Evolutionary conservation across 139 green algal species (phyloP), one percentile per base, ranked within the genome.

Genomic region (Chlorella sp.): DNA sequence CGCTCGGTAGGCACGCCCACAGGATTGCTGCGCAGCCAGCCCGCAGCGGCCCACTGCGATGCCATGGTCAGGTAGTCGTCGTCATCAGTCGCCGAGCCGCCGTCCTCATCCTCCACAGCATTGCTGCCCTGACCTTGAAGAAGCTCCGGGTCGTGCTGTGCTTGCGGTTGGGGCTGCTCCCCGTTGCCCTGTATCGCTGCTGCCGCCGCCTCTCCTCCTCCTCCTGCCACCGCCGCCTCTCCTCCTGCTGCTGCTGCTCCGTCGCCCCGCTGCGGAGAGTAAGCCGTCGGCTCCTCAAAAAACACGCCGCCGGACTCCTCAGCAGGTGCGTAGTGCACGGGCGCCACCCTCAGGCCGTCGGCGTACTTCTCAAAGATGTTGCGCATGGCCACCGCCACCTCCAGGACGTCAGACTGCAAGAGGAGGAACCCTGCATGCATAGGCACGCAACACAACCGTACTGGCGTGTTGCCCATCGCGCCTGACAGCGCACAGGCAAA

Each of bases 1-100:
- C 89, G 78, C 82, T 94, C 89, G 2, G 89, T 94, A 4, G 88
- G 89, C 55, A 91, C 82, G 1, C 80, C 84, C 67, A 94, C 22
- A 0, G 88, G 89, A 67, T 94, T 94, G 6, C 79, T 70, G n/a
- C 59, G 31, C 66, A 94, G 67, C 89, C 88, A 94, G 0, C 88
- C 88, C 1, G 33, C 55, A 0, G 55, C 65, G 14, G 77, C 77
- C 85, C 85, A 86, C n/a, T 42, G 3, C 2, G 62, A 72, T 31
- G 69, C 64, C 64, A 77, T 67, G 49, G 14, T 73, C 31, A 71
- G 60, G 60, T 67, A 73, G 49, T 77, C 69, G 30, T 50, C 50
- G 20, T 74, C 69, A 26, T 34, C 66, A 10, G 3, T 35, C 62
- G 3, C 62, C 30, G 5, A 26, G 5, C 62, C n/a, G 24, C 42